Evolutionary conservation across 169 alveolate species (phyloP).

Genomic region (Cryptosporidium ubiquitum): DNA sequence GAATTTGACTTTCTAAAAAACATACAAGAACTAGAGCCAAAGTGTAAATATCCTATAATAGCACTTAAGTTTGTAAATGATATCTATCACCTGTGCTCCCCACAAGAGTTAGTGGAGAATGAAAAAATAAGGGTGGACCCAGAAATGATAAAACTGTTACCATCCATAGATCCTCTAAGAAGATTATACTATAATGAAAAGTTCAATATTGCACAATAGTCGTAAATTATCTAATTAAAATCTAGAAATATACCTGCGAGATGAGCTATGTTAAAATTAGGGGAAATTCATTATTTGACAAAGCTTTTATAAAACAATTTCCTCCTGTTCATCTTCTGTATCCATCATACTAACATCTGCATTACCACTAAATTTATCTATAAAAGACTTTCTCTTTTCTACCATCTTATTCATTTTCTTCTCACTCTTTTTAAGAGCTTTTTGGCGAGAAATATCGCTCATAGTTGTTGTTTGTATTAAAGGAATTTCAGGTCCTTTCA

Average conservation of each 20-base stretch:
- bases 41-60: conserved; percentile 60
- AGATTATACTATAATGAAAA: conserved; percentile 22
- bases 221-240: neutral
- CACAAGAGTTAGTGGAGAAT: neutral
- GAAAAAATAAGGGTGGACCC: neutral
- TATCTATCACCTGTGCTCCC: conserved; percentile 8
- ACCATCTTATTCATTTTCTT: conserved; percentile 49
- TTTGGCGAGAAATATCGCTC: conserved; percentile 53
- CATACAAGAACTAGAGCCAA: conserved; percentile 29
- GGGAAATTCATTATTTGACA: neutral
- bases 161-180: conserved; percentile 33
- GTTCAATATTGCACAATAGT: neutral
- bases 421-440: conserved; percentile 22
- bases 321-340: conserved; percentile 18
- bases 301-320: conserved; percentile 17
- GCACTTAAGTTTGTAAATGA: conserved; percentile 18
- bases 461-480: conserved; percentile 15
- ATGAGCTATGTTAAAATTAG: neutral
- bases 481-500: conserved; percentile 72
- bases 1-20: conserved; percentile 24
- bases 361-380: neutral
- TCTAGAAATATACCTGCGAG: neutral
- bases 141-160: neutral
- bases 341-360: conserved; percentile 10
- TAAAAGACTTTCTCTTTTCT: conserved; percentile 56